A percentile compares a stretch with the other conserved stretches of the same genome.
Evolutionary conservation across 192 early-diverging fungal species (phyloP).

Genomic region (Hyaloraphidium curvatum): DNA sequence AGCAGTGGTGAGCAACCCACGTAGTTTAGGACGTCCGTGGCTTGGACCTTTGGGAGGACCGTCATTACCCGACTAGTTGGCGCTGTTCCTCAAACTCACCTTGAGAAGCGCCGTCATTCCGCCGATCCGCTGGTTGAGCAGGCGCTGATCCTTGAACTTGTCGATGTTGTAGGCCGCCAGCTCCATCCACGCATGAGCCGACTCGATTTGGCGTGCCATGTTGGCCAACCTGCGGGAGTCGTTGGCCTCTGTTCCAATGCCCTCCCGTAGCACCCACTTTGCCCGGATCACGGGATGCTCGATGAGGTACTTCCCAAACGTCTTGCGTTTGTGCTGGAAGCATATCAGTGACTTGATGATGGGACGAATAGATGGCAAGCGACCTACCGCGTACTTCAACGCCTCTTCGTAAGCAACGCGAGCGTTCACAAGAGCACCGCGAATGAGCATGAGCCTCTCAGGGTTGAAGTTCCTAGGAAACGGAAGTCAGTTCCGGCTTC

Average conservation of each 20-base stretch:
- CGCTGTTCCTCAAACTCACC: too few species aligned
- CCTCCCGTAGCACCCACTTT: too few species aligned
- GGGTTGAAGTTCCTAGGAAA: too few species aligned
- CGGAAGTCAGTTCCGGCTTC: too few species aligned
- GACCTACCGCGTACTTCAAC: slow-evolving; percentile 56
- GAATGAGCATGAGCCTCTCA: too few species aligned
- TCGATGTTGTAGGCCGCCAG: slow-evolving; percentile 48
- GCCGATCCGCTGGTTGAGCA: slow-evolving; percentile 47
- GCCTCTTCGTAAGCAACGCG: slow-evolving; percentile 69
- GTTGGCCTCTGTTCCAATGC: too few species aligned
- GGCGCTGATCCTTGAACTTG: slow-evolving; percentile 40
- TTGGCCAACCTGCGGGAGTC: slow-evolving; percentile 40
- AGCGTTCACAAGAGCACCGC: too few species aligned
- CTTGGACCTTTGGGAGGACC: too few species aligned
- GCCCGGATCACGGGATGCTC: slow-evolving; percentile 72
- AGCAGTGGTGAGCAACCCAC: too few species aligned
- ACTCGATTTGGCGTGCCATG: slow-evolving; percentile 69
- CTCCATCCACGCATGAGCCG: slow-evolving; percentile 71
- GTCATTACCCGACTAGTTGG: too few species aligned
- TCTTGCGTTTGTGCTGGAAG: slow-evolving; percentile 47
- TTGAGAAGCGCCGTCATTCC: slow-evolving; percentile 74
- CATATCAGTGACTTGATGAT: background rate
- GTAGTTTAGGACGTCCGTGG: too few species aligned
- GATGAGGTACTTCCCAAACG: slow-evolving; percentile 67
- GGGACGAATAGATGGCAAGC: background rate